Base-by-base conservation (phyloP, 2,329 filamentous ascomycete species). In the Ascochyta lentis region DNA sequence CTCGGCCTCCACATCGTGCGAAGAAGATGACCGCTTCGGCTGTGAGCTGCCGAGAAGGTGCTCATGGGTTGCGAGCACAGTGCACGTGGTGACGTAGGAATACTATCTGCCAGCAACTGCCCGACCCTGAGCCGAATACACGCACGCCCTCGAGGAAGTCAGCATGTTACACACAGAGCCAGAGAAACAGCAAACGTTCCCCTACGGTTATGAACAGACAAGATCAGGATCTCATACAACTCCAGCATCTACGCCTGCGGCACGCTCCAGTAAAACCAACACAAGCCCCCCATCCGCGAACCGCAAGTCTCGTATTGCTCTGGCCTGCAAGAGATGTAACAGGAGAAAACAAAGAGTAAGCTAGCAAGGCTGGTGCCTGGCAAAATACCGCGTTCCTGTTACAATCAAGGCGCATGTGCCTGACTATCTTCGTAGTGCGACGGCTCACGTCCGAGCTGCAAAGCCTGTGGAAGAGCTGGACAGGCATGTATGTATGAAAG, bases 261-360 rank as follows among this genome's bases (percentile, higher is more conserved):
- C 24, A 26, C 24, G 5, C 24, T 6, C 24, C 24, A 26, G 3
- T 26, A 26, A 6, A 6, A 26, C 24, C 24, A 26, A 6, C 8
- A 8, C 24, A 26, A 26, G 24, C 3, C 24, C 24, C 24, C 24
- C 24, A 26, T 6, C 49, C 39, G 48, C 53, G 23, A 37, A 58
- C 27, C 63, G 64, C 7, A 59, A 64, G 52, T 51, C 58, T 47
- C 65, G 67, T 4, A 63, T 67, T 19, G 64, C 60, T 10, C 54
- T 68, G 47, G 67, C 67, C 12, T 69, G 66, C 45, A 64, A 64
- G 49, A 59, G 65, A 56, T 69, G 67, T 40, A 69, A 69, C 45
- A 56, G 67, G 12, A 58, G 67, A 48, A 69, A 69, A 46, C 67
- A 69, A 39, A 60, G 58, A 46, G 67, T 69, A 60, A 51, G 64